Evolutionary conservation across 2,329 filamentous ascomycete genomes (phyloP), one percentile per base, ranked within the genome.

Genomic region (Aspergillus quadrilineatus): DNA sequence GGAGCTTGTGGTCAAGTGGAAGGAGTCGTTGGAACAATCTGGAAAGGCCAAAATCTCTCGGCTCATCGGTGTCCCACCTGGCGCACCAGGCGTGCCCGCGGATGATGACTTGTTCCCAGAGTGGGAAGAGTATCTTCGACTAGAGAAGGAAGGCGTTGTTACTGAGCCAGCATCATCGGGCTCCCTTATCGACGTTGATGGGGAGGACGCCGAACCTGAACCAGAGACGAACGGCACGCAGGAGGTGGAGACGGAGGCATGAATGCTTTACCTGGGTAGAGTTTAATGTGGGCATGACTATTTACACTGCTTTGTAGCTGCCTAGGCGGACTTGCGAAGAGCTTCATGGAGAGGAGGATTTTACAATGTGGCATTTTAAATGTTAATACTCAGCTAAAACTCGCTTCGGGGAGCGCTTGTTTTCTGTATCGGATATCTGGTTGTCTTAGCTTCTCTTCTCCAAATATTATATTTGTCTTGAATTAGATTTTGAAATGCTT

Each of bases 21-120:
- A 96, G 77, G 82, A 86, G 59, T 84, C 79, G 32, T 75, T 99
- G 48, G 92, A 97, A 73, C 90, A 90, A 76, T 82, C 81, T 52
- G 93, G 93, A 73, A 96, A 95, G 80, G 84, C 82, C 9, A 90
- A 94, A 63, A 89, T 97, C 4, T 85, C 89, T 9, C 89, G 93
- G 76, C 81, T 92, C 50, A 83, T 99, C 53, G 93, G 89, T 59
- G 82, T 90, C 0, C 94, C 94, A 0, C 89, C 85, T 0, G 87
- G 89, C 65, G 90, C 92, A 58, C 76, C 75, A 2, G 81, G 82
- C 58, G 59, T 67, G 36, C 56, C 62, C n/a, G 60, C 79, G 6
- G 83, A 85, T 59, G 89, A 89, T 41, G 92, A 96, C 2, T 82
- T 99, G 65, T 99, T 99, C 77, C 93, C 93, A 0, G 91, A 97